Base-by-base conservation (phyloP, 2,329 filamentous ascomycete genomes). In the Lachnellula occidentalis region DNA sequence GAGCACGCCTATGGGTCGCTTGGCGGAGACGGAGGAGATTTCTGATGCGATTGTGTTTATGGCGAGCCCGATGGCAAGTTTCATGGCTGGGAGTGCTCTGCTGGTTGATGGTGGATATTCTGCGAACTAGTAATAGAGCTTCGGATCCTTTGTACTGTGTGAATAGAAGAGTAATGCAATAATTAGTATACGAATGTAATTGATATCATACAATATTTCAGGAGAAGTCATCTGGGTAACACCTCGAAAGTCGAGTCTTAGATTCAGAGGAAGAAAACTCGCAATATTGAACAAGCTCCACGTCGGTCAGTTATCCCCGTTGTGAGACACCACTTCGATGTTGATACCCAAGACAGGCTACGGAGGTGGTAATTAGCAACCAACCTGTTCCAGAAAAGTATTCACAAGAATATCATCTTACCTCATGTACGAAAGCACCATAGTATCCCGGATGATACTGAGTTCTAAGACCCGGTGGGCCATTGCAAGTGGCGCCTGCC, bases 41-140 rank as follows among this genome's bases (percentile, higher is more conserved):
- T 78, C 76, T 0, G 78, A 83, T 58, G 69, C 72, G 34, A 75
- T 81, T 24, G 68, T 76, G 0, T 79, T 79, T 54, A 61, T 83
- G 54, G 76, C 74, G 17, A 79, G 76, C 34, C 70, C 74, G 1
- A 73, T 79, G 71, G 75, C 75, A 53, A 80, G 78, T 53, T 82
- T 74, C 61, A 76, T 82, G 66, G 73, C 76, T 49, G 79, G 78
- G 1, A 69, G 73, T 15, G 70, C 69, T 5, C 58, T 80, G 47
- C 66, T 79, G 2, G 73, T 74, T 14, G 78, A 80, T 59, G 77
- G 77, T 5, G 74, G 74, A 0, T 74, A 71, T 42, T 70, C 69
- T 48, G 51, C 49, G 12, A 53, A 49, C 58, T 61, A 41, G 37
- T 8, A 3, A 31, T 31, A 3, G 9, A 31, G 12, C 9, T 31